Base-by-base conservation (phyloP, 371 early-diverging fungal species). In the Massospora cicadina region DNA sequence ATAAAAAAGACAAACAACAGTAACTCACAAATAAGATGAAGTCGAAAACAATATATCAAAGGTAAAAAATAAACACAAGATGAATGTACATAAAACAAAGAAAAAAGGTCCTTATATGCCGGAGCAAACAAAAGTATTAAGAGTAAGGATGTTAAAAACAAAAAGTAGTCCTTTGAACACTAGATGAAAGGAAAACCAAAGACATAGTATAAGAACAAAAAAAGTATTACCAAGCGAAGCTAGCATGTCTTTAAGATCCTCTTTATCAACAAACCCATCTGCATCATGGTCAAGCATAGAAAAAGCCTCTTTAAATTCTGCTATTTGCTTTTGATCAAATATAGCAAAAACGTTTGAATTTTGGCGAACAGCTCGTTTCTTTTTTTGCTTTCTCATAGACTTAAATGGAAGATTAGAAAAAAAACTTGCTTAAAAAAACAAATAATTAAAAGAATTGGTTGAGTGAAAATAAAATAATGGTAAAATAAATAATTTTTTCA, bases 261-360 rank as follows among this genome's bases (percentile, higher is more conserved):
- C 88, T 55, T 83, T 81, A 70, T 85, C 86, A 21, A 94, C 80
- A 65, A 88, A 80, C 2, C 87, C 90, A 71, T 94, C 94, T 2
- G 82, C 78, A 69, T 95, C 90, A 67, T 84, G 86, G 68, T 95
- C 98, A 71, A 96, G 85, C 66, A 95, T 81, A 31, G 87, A 86
- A 73, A 98, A 98, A 29, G 92, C 93, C 70, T 96, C 94, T 71
- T 91, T 90, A 72, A 96, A 89, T 70, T 93, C 91, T 65, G 82
- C 86, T 58, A 98, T 93, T 74, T 98, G 97, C 64, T 88, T 84
- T 66, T 95, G 91, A 71, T 95, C 95, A 75, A 99, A 95, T 83
- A 96, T 95, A 56, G 92, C 91, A 77, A 99, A 99, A 27, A 98
- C 96, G 74, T 99, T 99, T 26, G 96, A 94, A 79, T 91, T 95